Evolutionary conservation across 306 rosid genomes (phyloP).

Genomic region (Sechiopsis laciniata): DNA sequence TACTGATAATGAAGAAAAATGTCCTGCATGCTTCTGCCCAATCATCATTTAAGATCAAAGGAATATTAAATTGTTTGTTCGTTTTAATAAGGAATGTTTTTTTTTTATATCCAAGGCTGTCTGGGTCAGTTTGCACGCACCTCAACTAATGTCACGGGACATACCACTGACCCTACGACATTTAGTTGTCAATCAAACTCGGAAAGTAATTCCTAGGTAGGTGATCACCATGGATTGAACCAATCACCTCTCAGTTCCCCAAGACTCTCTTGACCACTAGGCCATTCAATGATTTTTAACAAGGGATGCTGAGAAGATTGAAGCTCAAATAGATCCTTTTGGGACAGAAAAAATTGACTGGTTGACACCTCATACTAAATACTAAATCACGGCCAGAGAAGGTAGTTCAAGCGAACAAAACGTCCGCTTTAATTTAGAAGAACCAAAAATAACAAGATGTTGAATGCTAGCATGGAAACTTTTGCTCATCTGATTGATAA

Average conservation of each 20-base stretch:
- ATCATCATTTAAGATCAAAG: background rate
- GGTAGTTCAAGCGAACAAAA: background rate
- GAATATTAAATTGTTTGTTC: background rate
- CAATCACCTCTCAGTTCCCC: too few relatives aligned
- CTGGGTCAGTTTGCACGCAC: too few relatives aligned
- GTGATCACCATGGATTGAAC: too few relatives aligned
- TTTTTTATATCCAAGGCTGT: too few relatives aligned
- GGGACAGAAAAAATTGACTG: background rate
- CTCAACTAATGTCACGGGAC: too few relatives aligned
- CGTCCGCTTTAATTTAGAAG: background rate
- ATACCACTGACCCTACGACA: too few relatives aligned
- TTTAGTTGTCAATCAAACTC: too few relatives aligned
- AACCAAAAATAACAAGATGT: background rate
- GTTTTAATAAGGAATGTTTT: background rate
- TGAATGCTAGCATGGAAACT: background rate
- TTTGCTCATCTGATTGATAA: background rate
- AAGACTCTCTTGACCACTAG: too few relatives aligned
- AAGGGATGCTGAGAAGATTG: constrained; percentile 1
- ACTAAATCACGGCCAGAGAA: background rate
- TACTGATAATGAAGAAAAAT: background rate
- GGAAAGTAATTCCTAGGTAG: too few relatives aligned
- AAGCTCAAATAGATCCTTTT: background rate
- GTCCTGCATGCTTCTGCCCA: background rate
- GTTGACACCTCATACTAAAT: background rate
- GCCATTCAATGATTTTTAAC: too few relatives aligned